Base-by-base conservation (phyloP, 768 basidiomycete species). In the Trametes coccinea region DNA sequence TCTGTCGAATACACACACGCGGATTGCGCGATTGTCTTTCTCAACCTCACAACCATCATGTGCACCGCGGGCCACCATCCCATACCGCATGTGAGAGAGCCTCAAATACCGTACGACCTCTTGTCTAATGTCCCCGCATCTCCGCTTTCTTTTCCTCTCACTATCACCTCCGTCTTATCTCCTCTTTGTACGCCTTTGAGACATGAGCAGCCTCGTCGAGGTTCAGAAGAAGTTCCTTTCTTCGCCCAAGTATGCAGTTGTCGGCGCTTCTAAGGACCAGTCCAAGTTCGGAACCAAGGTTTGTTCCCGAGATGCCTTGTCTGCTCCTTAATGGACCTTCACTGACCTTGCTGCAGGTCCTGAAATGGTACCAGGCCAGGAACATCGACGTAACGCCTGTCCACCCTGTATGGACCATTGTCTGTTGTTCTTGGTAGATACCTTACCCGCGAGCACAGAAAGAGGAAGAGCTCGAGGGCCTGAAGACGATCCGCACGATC, bases 261-360 rank as follows among this genome's bases (percentile, higher is more conserved):
- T 92, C 13, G 92, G 93, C 27, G 91, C 91, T 4, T 93, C 90
- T 46, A 92, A 86, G 63, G 88, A 93, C 73, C 80, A 83, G 67
- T 78, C 77, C 59, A 94, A 93, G 76, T 91, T 79, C 70, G 92
- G 93, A 33, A 91, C 89, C 56, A 90, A 85, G 80, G 92, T 79
- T 44, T 37, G 72, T 49, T 27, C 27, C 16, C n/a, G 8, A 27
- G 27, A 9, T 16, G 30, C 1, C 17, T 17, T 43, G 31, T 31
- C 11, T 6, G 13, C 33, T 17, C 30, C 5, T 30, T 37, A 29
- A 48, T 51, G 27, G 4, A 29, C 1, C 13, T 22, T 51, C 31
- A 29, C 47, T 51, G 5, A 49, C 34, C 27, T 1, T 8, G n/a
- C 4, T 44, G 3, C 56, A 92, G 90, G 84, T 93, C 46, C 76